Evolutionary conservation across 1,139 yeast genomes (phyloP), one percentile per base, ranked within the genome.

Genomic region (Kurtzmaniella quercitrusa): DNA sequence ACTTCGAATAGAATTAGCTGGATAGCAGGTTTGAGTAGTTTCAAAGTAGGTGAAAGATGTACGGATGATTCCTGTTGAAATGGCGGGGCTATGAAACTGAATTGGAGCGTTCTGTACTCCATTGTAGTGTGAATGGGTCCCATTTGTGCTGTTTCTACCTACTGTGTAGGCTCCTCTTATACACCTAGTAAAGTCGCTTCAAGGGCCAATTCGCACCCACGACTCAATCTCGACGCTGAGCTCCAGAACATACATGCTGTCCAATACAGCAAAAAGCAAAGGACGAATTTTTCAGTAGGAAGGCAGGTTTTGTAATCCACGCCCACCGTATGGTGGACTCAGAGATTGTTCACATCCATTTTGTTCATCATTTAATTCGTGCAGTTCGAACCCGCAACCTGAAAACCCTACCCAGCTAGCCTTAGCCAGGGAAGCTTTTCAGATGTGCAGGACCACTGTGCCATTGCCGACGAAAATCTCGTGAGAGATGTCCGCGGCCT

Each of bases 291-390:
- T 40, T 71, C 77, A 72, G 77, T 70, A 72, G 77, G 77, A 72
- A 72, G 77, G 77, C 77, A 71, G 76, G 75, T 60, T 70, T 66
- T 68, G 58, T 72, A 72, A 72, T 72, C 77, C 57, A 70, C 53
- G 73, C 56, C 44, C 52, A 56, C 57, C 74, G 73, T 69, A 50
- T 53, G 72, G 59, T 52, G 49, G 55, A 65, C 75, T 72, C 77
- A 72, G 77, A 71, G 77, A 72, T 72, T 72, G 77, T 72, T 72
- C 77, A 72, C 77, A 72, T 71, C 77, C 76, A 57, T 71, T 61
- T 69, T 68, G 54, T 54, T 71, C 76, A 70, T 71, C 77, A 72
- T 59, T 42, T 46, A 55, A 55, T 58, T 56, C 55, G 44, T 44
- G 48, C 53, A 61, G 51, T 41, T 63, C 69, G 70, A 65, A 64